Evolutionary conservation across 73 alveolate genomes (phyloP), one percentile per base, ranked within the genome.

Genomic region (Vitrella brassicaformis): DNA sequence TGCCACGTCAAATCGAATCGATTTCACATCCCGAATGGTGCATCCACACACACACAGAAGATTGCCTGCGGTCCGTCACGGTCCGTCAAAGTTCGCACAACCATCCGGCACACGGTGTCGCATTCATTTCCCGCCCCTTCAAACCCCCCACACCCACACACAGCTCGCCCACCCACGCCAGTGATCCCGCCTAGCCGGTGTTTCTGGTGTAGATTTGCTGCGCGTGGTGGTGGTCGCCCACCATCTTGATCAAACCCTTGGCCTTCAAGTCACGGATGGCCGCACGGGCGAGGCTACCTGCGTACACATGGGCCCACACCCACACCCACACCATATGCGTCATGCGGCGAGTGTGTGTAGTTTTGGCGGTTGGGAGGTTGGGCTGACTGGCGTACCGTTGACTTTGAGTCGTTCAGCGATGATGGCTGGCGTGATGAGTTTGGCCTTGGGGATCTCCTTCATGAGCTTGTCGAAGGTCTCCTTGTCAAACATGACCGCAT

Each of bases 371-470:
- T 28, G 27, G 30, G 46, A 10, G 71, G 0, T 9, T 28, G n/a
- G 39, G 27, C 0, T 67, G 0, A 0, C 27, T 10, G 39, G 68
- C 26, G 0, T 64, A 7, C 89, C 89, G 69, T 85, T 81, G 71
- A 81, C 85, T 81, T 89, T 86, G 81, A 86, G 84, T 31, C 86
- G 85, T 75, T 86, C 91, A 81, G 86, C 47, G 74, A 86, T 80
- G 67, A 82, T 83, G 68, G 92, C 71, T 29, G 87, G 88, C 25
- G 92, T 82, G 90, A 89, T 78, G 74, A 74, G 74, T 69, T 66
- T 70, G 80, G 86, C 75, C 85, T 88, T 89, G 64, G 92, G 92
- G 31, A 84, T 89, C 76, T 89, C 92, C 85, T 86, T 86, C 75
- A 79, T 73, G 85, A 86, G 74, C 80, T 85, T 82, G 77, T 89